These are phyloP conservation scores for Candida hungchunana DNA, from an alignment of 805 yeast genomes.

Conservation along the genomic window DNA sequence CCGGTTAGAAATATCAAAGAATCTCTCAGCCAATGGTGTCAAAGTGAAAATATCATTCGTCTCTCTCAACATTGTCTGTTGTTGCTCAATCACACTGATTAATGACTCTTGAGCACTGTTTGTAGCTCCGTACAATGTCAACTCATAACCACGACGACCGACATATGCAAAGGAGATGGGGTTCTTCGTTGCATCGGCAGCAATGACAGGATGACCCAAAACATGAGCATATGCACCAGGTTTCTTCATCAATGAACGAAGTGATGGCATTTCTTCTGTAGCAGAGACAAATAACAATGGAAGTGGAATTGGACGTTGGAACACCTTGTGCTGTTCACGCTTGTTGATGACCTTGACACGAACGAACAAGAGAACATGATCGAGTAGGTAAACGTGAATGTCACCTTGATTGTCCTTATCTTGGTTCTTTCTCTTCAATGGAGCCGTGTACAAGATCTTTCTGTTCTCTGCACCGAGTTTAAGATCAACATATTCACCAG, in stretches of 20 bases:
- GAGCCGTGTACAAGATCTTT: conserved; percentile 73
- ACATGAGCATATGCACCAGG: conserved; percentile 28
- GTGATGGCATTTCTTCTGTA: conserved; percentile 71
- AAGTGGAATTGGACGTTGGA: conserved; percentile 81
- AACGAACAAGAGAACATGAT: conserved; percentile 81
- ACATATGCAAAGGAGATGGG: conserved; percentile 47
- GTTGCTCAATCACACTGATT: conserved; percentile 72
- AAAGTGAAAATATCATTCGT: conserved; percentile 77
- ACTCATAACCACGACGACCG: conserved; percentile 44
- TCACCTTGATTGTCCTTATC: conserved; percentile 72
- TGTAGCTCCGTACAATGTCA: conserved; percentile 40
- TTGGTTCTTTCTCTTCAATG: conserved; percentile 67
- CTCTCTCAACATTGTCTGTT: conserved; percentile 67
- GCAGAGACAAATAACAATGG: conserved; percentile 72
- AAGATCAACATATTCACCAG: conserved; percentile 82
- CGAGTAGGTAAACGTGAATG: conserved; percentile 82
- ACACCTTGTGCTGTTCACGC: conserved; percentile 87
- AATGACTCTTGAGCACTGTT: conserved; percentile 68
- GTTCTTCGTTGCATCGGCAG: conserved; percentile 28
- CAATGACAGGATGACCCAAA: conserved; percentile 19
- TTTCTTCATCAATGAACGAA: conserved; percentile 39
- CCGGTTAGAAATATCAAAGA: conserved; percentile 68
- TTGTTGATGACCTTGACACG: conserved; percentile 83
- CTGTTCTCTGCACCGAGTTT: conserved; percentile 80
- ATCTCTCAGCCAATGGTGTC: conserved; percentile 67